These are phyloP conservation scores for Skeletonema potamos DNA, from an alignment of 108 stramenopile species.

Conservation along the genomic window DNA sequence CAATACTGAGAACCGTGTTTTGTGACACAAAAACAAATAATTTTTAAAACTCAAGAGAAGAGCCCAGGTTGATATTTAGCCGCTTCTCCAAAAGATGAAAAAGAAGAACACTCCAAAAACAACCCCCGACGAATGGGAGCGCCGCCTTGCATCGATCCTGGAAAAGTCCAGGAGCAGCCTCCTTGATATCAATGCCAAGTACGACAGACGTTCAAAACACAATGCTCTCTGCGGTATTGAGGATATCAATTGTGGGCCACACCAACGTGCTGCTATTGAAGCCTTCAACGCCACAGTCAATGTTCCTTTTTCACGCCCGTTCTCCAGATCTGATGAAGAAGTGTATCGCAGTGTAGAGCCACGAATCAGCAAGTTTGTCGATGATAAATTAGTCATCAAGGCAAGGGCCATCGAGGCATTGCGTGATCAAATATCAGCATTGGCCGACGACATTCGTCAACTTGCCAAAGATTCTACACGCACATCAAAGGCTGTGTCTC, in stretches of 20 bases:
- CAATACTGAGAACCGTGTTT: too few species aligned
- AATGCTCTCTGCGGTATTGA: not conserved
- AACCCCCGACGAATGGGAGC: slow-evolving; percentile 15
- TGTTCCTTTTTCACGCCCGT: slow-evolving; percentile 9
- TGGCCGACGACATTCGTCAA: slow-evolving; percentile 21
- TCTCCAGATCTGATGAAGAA: slow-evolving; percentile 6
- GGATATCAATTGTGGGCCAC: slow-evolving; percentile 5
- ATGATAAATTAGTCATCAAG: slow-evolving; percentile 10
- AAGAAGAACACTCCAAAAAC: not conserved
- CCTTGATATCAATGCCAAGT: not conserved
- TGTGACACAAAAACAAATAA: too few species aligned
- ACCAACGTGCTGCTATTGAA: slow-evolving; percentile 14
- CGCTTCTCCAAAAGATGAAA: not conserved
- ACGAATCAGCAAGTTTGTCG: slow-evolving; percentile 6
- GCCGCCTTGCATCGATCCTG: slow-evolving; percentile 17
- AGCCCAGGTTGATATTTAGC: too few species aligned
- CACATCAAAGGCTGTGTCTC: not conserved
- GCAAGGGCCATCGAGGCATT: slow-evolving; percentile 29
- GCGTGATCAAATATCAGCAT: slow-evolving; percentile 24
- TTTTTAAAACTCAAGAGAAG: too few species aligned
- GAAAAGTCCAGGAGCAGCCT: slow-evolving; percentile 24
- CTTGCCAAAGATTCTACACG: slow-evolving; percentile 11
- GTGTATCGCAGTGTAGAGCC: not conserved
- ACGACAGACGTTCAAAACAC: not conserved
- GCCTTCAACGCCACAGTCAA: slow-evolving; percentile 15